Percentiles rank a stretch among this genome's conserved stretches.
phyloP scores from a whole-genome alignment of 2,329 filamentous ascomycete genomes.

The Xylaria polymorpha region DNA sequence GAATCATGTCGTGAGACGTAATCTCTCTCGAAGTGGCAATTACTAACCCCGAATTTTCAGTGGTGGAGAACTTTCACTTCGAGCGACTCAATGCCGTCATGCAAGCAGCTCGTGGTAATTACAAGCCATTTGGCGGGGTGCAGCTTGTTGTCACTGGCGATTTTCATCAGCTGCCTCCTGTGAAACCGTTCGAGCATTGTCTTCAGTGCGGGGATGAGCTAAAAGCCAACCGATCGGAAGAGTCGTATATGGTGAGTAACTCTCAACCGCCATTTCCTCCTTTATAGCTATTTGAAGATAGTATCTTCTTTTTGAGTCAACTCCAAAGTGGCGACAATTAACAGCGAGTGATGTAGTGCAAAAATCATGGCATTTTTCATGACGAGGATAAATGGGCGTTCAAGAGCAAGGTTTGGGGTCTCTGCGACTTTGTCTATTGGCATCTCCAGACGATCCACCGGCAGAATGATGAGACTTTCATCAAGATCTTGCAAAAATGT shows the following conservation, averaged over 20 bases:
- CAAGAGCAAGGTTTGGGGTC: constrained; percentile 63
- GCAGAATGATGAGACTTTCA: constrained; percentile 65
- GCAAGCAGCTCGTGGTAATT: constrained; percentile 51
- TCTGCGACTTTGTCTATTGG: constrained; percentile 64
- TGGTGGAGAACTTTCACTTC: constrained; percentile 68
- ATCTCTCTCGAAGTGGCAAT: background rate
- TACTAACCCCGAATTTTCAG: constrained; percentile 8
- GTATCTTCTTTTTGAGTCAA: background rate
- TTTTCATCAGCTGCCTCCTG: constrained; percentile 70
- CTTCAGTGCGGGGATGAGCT: constrained; percentile 58
- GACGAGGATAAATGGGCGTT: constrained; percentile 72
- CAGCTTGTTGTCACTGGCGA: constrained; percentile 69
- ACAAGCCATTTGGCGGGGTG: constrained; percentile 56
- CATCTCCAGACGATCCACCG: constrained; percentile 67
- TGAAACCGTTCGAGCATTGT: constrained; percentile 66
- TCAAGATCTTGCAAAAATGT: constrained; percentile 66
- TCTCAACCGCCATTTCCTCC: background rate
- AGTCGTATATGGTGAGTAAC: constrained; percentile 42
- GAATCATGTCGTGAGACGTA: background rate
- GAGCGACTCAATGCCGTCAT: constrained; percentile 62
- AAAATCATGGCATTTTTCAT: constrained; percentile 52
- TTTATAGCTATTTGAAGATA: background rate
- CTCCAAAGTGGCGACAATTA: background rate
- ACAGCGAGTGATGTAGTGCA: constrained; percentile 41
- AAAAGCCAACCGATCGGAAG: constrained; percentile 33